These are phyloP conservation scores for Tetrahymena malaccensis DNA, from an alignment of 73 alveolate species.

Conservation along the genomic window DNA sequence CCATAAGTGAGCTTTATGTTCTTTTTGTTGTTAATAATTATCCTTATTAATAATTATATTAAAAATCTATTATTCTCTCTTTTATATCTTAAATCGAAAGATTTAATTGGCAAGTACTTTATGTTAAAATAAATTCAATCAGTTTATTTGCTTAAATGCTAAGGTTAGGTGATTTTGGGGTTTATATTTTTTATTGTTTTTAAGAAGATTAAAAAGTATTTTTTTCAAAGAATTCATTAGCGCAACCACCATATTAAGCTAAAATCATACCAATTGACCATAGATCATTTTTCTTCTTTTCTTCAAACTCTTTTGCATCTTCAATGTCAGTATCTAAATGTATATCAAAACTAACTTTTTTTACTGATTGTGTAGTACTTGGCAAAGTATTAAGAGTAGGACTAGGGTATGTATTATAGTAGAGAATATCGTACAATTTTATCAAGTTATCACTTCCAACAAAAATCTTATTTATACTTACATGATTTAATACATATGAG, in stretches of 20 bases:
- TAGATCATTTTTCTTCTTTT: not conserved
- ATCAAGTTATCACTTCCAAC: not conserved
- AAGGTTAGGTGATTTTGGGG: not conserved
- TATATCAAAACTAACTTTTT: not conserved
- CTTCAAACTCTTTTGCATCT: not conserved
- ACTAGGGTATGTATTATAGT: not conserved
- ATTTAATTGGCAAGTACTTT: not conserved
- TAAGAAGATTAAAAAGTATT: not conserved
- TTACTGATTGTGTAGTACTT: not conserved
- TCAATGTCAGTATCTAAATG: not conserved
- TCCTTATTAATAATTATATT: not conserved
- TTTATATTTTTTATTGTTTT: not conserved
- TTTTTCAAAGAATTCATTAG: not conserved
- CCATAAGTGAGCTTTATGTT: not conserved
- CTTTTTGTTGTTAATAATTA: not conserved
- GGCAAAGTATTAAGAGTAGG: not conserved
- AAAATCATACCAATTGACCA: not conserved
- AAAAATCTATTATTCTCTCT: not conserved
- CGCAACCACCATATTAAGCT: not conserved
- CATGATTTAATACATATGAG: not conserved
- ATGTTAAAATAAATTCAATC: not conserved
- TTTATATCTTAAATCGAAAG: not conserved
- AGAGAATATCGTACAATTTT: not conserved
- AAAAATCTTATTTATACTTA: not conserved
- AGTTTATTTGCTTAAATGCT: not conserved